Conservation (phyloP, 2,329 filamentous ascomycete genomes). For the Ceratocystis ficicola region DNA sequence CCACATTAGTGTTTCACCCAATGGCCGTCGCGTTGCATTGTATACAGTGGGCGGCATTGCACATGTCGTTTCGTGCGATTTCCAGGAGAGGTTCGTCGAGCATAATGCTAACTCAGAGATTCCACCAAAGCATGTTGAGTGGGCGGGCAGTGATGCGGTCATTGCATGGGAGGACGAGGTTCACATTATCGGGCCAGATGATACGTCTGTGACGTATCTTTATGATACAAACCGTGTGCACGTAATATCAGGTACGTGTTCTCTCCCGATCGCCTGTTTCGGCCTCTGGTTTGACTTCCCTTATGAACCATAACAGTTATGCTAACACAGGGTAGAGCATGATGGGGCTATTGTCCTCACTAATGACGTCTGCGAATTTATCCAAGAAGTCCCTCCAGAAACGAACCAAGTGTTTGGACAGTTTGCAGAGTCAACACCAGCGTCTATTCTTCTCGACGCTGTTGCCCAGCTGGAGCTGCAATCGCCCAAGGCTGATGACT, state of each 20-base stretch:
- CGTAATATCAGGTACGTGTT: slow-evolving; percentile 58
- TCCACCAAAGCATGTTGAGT: slow-evolving; percentile 74
- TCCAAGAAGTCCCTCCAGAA: slow-evolving; percentile 83
- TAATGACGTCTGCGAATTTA: slow-evolving; percentile 89
- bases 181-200: slow-evolving; percentile 78
- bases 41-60: slow-evolving; percentile 76
- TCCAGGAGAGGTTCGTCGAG: slow-evolving; percentile 82
- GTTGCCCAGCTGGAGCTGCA: slow-evolving; percentile 83
- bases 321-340: slow-evolving; percentile 35
- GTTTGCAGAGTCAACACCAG: slow-evolving; percentile 76
- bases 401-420: slow-evolving; percentile 82
- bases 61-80: slow-evolving; percentile 90
- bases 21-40: slow-evolving; percentile 75
- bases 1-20: slow-evolving; percentile 81
- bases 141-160: slow-evolving; percentile 92
- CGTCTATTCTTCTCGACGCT: slow-evolving; percentile 86
- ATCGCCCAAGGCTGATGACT: slow-evolving; percentile 93
- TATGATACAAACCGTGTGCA: slow-evolving; percentile 87
- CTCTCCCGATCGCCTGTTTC: background rate
- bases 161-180: slow-evolving; percentile 98
- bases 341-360: slow-evolving; percentile 87
- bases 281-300: slow-evolving; percentile 19
- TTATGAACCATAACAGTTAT: background rate
- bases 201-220: slow-evolving; percentile 63
- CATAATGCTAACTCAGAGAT: slow-evolving; percentile 81